phyloP scores from a whole-genome alignment of 176 grass and related monocot species.

The Cenchrus fungigraminus region DNA sequence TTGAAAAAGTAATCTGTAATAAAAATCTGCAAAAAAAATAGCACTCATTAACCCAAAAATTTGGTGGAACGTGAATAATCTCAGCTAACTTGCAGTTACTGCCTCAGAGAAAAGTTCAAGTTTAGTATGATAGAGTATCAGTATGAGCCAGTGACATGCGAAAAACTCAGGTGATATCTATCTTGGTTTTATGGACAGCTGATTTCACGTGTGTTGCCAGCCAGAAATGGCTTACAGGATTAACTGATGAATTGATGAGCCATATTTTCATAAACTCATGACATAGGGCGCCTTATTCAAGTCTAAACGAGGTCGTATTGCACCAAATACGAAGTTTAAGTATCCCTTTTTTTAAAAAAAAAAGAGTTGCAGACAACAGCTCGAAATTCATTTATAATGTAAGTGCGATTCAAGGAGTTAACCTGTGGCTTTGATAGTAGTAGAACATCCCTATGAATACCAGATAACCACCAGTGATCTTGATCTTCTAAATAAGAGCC shows the following conservation, averaged over 20 bases:
- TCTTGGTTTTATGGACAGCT: neutral
- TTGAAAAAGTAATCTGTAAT: slow-evolving; percentile 99
- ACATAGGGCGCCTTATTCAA: neutral
- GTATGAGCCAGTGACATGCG: neutral
- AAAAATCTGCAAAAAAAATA: slow-evolving; percentile 68
- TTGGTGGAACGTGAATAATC: neutral
- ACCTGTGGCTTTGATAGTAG: slow-evolving; percentile 96
- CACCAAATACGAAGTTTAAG: neutral
- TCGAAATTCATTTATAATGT: neutral
- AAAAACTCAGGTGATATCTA: neutral
- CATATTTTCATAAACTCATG: slow-evolving; percentile 2
- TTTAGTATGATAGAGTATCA: neutral
- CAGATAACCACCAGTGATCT: slow-evolving; percentile 96
- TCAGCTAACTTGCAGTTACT: neutral
- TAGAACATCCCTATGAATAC: slow-evolving; percentile 95
- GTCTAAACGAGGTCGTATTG: neutral
- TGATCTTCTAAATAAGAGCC: slow-evolving; percentile 99
- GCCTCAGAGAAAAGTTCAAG: neutral
- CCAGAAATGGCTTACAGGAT: neutral
- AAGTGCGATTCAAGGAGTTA: slow-evolving; percentile 33
- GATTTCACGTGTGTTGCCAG: neutral
- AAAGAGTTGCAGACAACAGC: neutral
- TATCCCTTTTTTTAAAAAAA: neutral
- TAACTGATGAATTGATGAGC: neutral
- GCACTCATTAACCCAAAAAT: neutral